Percentiles rank a stretch among this genome's conserved stretches.
Evolutionary conservation across 2,329 filamentous ascomycete genomes (phyloP).

Genomic region (Phyllosticta citrichinensis): DNA sequence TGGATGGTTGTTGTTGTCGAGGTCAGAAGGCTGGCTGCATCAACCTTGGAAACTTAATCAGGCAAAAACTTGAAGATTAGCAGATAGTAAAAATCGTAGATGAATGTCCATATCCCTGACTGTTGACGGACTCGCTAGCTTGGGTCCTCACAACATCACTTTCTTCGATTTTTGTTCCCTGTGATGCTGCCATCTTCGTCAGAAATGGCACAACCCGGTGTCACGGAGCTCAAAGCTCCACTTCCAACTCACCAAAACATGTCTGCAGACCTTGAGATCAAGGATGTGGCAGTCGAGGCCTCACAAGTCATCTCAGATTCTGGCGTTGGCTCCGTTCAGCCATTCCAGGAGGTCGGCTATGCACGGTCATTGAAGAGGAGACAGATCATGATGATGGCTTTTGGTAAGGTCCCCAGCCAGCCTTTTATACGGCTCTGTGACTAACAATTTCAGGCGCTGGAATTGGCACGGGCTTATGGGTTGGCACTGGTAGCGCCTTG

Average conservation of each 20-base stretch:
- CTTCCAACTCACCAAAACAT: neutral
- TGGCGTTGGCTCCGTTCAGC: neutral
- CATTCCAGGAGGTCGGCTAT: conserved; percentile 3
- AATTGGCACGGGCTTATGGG: conserved; percentile 9
- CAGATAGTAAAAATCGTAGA: neutral
- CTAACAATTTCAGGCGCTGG: neutral
- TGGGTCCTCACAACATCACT: neutral
- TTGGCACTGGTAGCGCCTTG: conserved; percentile 9
- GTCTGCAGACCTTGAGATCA: neutral
- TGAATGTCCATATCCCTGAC: neutral
- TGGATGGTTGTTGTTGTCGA: neutral
- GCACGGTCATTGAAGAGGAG: conserved; percentile 7
- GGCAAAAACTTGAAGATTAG: neutral
- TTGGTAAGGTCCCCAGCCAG: neutral
- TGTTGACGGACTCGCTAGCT: neutral
- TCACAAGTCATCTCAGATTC: neutral
- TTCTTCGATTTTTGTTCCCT: neutral
- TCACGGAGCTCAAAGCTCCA: neutral
- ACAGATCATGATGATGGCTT: conserved; percentile 10
- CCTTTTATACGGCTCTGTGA: neutral
- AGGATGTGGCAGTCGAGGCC: neutral
- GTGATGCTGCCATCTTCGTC: neutral
- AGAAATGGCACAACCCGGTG: neutral
- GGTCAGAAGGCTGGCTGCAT: neutral
- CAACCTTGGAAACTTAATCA: neutral